phyloP scores from a whole-genome alignment of 1,139 yeast genomes.

The Geotrichum reessii region DNA sequence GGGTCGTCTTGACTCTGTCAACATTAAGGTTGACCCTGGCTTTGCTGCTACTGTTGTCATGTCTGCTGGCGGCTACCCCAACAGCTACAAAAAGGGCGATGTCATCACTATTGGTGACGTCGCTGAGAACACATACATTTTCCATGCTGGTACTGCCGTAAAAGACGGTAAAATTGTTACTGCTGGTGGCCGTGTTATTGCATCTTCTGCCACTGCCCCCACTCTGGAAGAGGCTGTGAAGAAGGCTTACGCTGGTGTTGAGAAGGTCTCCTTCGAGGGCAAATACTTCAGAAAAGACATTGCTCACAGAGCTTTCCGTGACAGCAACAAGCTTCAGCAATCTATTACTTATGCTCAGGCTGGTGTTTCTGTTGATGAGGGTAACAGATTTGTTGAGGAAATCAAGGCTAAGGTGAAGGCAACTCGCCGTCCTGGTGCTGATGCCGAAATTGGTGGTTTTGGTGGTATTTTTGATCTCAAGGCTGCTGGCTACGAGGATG shows the following conservation, averaged over 20 bases:
- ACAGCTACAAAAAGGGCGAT: conserved; percentile 77
- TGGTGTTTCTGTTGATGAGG: conserved; percentile 96
- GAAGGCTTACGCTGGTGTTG: conserved; percentile 81
- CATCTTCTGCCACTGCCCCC: conserved; percentile 79
- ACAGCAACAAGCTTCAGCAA: conserved; percentile 35
- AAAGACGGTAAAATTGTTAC: conserved; percentile 63
- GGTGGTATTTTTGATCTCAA: conserved; percentile 93
- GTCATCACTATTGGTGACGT: conserved; percentile 53
- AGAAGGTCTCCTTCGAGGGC: conserved; percentile 60
- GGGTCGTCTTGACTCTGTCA: conserved; percentile 84
- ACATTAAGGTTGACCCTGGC: conserved; percentile 54
- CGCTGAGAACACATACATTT: conserved; percentile 56
- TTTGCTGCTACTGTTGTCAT: conserved; percentile 89
- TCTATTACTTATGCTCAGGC: conserved; percentile 78
- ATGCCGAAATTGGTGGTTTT: conserved; percentile 96
- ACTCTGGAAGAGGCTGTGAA: conserved; percentile 75
- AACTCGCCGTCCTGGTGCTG: conserved; percentile 95
- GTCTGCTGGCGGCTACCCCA: conserved; percentile 98
- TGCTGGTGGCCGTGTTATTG: conserved; percentile 95
- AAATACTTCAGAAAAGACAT: conserved; percentile 88
- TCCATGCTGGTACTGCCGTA: conserved; percentile 87
- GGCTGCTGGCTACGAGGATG: conserved; percentile 76
- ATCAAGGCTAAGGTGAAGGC: conserved; percentile 88
- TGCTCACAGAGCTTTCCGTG: conserved; percentile 91
- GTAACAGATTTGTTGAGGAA: conserved; percentile 81